phyloP scores from a whole-genome alignment of 345 rosid species.

The Camelina neglecta region DNA sequence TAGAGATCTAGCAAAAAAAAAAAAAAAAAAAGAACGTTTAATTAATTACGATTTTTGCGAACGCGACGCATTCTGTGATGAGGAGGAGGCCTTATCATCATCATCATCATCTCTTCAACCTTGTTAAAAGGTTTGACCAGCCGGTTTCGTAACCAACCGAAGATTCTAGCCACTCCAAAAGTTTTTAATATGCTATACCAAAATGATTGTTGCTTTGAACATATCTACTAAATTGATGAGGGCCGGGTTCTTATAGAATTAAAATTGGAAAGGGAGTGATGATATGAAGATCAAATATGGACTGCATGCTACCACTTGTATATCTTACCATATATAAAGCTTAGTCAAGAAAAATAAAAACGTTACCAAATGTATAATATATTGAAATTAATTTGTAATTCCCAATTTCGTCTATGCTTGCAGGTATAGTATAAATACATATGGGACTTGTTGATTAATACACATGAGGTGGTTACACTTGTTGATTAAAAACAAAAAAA shows the following conservation, averaged over 20 bases:
- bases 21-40: not conserved
- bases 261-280: not conserved
- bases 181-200: not conserved
- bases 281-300: too few relatives aligned
- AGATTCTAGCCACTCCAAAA: not conserved
- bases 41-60: too few relatives aligned
- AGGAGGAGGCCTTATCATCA: too few relatives aligned
- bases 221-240: not conserved
- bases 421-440: not conserved
- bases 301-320: not conserved
- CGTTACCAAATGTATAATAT: conserved; percentile 1
- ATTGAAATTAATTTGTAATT: not conserved
- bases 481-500: not conserved
- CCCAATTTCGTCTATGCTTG: not conserved
- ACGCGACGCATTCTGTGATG: too few relatives aligned
- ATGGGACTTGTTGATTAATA: not conserved
- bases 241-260: not conserved
- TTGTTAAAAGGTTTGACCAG: not conserved
- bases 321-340: not conserved
- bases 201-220: not conserved
- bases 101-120: not conserved
- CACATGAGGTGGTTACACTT: not conserved
- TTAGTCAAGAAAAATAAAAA: not conserved
- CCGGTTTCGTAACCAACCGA: not conserved
- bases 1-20: not conserved